Conservation (phyloP, 495 filamentous ascomycete species). For the Barbatosphaeria neglecta region DNA sequence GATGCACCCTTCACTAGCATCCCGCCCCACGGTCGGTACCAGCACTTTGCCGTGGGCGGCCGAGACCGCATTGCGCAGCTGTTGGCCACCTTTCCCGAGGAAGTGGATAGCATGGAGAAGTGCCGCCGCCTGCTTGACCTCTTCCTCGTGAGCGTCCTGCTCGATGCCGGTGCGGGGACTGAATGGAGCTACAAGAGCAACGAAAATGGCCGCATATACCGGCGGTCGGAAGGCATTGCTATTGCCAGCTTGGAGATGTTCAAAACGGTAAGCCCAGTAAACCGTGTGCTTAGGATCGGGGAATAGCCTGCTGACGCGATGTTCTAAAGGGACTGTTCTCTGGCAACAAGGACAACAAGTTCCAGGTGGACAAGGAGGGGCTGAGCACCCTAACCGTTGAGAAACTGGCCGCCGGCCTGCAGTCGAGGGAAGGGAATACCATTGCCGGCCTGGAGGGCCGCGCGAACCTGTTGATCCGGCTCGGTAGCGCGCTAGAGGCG, state of each 20-base stretch:
- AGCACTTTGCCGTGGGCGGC: slow-evolving; percentile 82
- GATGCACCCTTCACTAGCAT: slow-evolving; percentile 77
- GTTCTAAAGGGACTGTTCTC: slow-evolving; percentile 66
- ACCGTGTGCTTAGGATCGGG: no score
- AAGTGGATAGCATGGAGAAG: slow-evolving; percentile 57
- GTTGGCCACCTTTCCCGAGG: slow-evolving; percentile 51
- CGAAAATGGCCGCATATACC: slow-evolving; percentile 75
- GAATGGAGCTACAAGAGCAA: slow-evolving; percentile 82
- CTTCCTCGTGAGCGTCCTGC: slow-evolving; percentile 79
- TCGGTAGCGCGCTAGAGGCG: slow-evolving; percentile 59
- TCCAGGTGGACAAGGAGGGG: slow-evolving; percentile 78
- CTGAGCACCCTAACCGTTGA: slow-evolving; percentile 65
- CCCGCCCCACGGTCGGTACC: slow-evolving; percentile 77
- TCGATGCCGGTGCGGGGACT: slow-evolving; percentile 79
- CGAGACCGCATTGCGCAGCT: slow-evolving; percentile 62
- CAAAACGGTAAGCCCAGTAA: slow-evolving; percentile 50
- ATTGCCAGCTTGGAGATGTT: slow-evolving; percentile 97
- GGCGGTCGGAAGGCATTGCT: slow-evolving; percentile 83
- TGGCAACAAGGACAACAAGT: slow-evolving; percentile 65
- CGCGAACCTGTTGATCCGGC: slow-evolving; percentile 62
- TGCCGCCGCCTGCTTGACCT: slow-evolving; percentile 71
- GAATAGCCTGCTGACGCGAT: background rate
- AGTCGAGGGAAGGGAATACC: slow-evolving; percentile 71
- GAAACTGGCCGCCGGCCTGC: slow-evolving; percentile 65
- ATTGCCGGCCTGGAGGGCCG: slow-evolving; percentile 82